Percentiles rank a stretch among this genome's conserved stretches.
Conservation (phyloP, 2,329 filamentous ascomycete species). For the Tolypocladium tundrense region DNA sequence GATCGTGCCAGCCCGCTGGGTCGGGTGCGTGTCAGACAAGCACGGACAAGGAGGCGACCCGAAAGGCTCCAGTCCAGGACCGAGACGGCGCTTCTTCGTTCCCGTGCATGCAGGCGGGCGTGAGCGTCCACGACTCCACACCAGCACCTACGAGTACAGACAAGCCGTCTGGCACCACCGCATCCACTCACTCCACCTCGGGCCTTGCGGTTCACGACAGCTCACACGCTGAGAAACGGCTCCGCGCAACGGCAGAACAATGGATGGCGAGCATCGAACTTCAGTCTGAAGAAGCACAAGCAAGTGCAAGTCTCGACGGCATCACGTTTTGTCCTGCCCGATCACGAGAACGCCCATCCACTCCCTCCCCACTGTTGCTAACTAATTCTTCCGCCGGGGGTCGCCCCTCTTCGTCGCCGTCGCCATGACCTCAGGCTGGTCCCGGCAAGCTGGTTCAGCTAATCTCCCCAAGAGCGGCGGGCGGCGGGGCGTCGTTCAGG, state of each 20-base stretch:
- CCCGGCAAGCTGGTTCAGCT: slow-evolving; percentile 10
- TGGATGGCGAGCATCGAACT: neutral
- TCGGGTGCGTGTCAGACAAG: neutral
- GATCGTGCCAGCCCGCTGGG: slow-evolving; percentile 1
- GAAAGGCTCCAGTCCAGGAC: neutral
- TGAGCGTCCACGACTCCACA: neutral
- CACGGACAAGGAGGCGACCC: neutral
- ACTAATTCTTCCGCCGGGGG: neutral
- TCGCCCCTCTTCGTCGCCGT: neutral
- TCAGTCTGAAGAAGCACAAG: neutral
- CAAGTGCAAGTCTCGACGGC: neutral
- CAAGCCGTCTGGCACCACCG: neutral
- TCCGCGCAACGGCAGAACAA: neutral
- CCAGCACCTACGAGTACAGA: neutral
- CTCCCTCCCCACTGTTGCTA: neutral
- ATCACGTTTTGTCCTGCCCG: neutral
- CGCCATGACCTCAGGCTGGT: slow-evolving; percentile 1
- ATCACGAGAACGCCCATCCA: neutral
- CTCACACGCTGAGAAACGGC: neutral
- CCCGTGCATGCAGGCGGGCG: neutral
- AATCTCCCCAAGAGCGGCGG: slow-evolving; percentile 2
- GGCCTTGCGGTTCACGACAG: neutral
- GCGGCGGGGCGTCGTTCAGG: slow-evolving; percentile 1
- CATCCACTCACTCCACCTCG: neutral
- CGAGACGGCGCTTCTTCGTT: neutral